Evolutionary conservation across 805 yeast genomes (phyloP), one percentile per base, ranked within the genome.

Genomic region (Saturnispora mendoncae): DNA sequence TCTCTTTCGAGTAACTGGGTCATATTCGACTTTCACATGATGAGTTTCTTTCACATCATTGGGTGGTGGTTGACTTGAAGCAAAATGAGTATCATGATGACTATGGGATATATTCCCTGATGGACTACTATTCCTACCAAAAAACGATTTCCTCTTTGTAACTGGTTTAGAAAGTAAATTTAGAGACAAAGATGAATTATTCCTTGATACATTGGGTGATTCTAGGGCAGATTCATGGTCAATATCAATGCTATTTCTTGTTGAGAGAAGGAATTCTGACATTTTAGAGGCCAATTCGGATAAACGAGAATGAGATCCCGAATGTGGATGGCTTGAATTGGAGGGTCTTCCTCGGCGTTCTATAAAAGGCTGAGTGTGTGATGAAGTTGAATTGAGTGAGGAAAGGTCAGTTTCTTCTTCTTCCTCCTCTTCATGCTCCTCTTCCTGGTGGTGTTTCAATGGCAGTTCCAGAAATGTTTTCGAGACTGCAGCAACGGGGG

Each of bases 1-100:
- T 56, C 88, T 84, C 38, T 92, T 74, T 46, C 81, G 78, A 1
- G 81, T 77, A 4, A 82, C 72, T 0, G 97, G 97, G 59, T 92
- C 95, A 62, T 85, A 87, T 51, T 88, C 95, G 29, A 90, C 71
- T 27, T 71, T 74, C 13, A 92, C 84, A 44, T 74, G 73, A 44
- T 74, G 78, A 1, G 96, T 88, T 57, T 90, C 97, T 55, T 83
- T 86, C 6, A 88, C 96, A 30, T 57, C 41, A 13, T 28, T 29
- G 9, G 60, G 4, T 4, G 33, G 27, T 24, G 6, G 37, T 3
- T 18, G 29, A 14, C 21, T 17, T 24, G 13, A 20, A 5, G 10
- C 26, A 9, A 23, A 20, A 20, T 23, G 28, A 13, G 19, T 23
- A 17, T 32, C 21, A 1, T 38, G 30, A 14, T 29, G 26, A n/a